Percentiles rank a stretch among this genome's conserved stretches.
phyloP scores from a whole-genome alignment of 2,329 filamentous ascomycete species.

The Capronia americana region DNA sequence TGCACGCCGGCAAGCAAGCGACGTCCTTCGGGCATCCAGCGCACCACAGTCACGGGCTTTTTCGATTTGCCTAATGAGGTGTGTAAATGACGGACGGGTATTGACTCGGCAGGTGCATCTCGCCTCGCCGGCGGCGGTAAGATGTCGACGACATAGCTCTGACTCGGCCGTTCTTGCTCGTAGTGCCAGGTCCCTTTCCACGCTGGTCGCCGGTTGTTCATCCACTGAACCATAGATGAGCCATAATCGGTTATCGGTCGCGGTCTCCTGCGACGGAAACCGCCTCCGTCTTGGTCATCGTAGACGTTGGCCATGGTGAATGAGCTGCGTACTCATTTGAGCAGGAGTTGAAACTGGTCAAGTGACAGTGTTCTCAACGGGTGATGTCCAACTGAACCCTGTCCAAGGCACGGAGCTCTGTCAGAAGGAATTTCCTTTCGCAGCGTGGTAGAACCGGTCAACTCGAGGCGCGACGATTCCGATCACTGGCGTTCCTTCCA shows the following conservation, averaged over 20 bases:
- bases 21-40: constrained; percentile 96
- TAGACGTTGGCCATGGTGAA: constrained; percentile 31
- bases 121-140: constrained; percentile 79
- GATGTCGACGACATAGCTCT: constrained; percentile 92
- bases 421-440: not conserved
- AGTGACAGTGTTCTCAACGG: not conserved
- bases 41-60: constrained; percentile 94
- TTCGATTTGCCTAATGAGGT: constrained; percentile 99
- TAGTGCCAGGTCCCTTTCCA: constrained; percentile 74
- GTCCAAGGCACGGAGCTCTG: not conserved
- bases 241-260: constrained; percentile 91
- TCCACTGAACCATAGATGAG: constrained; percentile 88
- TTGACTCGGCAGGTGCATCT: constrained; percentile 78
- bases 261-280: constrained; percentile 38
- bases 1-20: constrained; percentile 90
- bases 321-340: constrained; percentile 18
- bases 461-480: not conserved
- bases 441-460: too few species aligned
- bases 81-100: constrained; percentile 94
- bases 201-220: constrained; percentile 78
- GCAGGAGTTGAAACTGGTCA: not conserved
- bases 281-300: constrained; percentile 36
- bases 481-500: not conserved
- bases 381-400: not conserved
- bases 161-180: constrained; percentile 82